A percentile compares a stretch with the other conserved stretches of the same genome.
phyloP scores from a whole-genome alignment of 345 rosid genomes.

The Eucalyptus pauciflora region DNA sequence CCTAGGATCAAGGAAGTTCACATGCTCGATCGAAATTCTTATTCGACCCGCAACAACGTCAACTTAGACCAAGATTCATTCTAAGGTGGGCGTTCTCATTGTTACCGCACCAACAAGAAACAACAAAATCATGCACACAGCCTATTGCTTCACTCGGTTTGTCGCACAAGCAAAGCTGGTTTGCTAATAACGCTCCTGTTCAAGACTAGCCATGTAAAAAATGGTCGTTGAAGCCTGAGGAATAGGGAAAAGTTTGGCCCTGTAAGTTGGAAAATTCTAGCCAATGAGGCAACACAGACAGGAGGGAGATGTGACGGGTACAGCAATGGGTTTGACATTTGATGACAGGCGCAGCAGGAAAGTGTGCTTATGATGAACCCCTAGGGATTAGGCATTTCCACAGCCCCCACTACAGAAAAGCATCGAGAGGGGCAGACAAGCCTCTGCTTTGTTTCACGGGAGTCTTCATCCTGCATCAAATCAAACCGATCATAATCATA shows the following conservation, averaged over 20 bases:
- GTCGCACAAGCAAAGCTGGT: not conserved
- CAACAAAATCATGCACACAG: not conserved
- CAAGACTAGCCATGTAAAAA: not conserved
- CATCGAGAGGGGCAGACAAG: not conserved
- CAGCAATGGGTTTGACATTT: not conserved
- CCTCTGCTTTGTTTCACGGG: not conserved
- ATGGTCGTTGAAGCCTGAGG: not conserved
- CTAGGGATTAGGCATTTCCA: not conserved
- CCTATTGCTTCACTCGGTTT: not conserved
- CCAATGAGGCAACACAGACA: not conserved
- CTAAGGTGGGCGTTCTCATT: not conserved
- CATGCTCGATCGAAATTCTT: too few species aligned
- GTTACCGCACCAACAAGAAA: not conserved
- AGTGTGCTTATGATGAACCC: not conserved
- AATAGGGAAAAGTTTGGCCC: not conserved
- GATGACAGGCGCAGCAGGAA: not conserved
- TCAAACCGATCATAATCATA: not conserved
- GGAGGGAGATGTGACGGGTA: not conserved
- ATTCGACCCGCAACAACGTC: accelerated
- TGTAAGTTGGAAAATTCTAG: not conserved
- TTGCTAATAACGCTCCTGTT: not conserved
- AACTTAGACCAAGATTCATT: too few species aligned
- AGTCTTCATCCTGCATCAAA: not conserved
- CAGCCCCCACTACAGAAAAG: not conserved
- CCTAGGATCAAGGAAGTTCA: too few species aligned